Evolutionary conservation across 306 rosid genomes (phyloP).

Genomic region (Cicer yamashitae): DNA sequence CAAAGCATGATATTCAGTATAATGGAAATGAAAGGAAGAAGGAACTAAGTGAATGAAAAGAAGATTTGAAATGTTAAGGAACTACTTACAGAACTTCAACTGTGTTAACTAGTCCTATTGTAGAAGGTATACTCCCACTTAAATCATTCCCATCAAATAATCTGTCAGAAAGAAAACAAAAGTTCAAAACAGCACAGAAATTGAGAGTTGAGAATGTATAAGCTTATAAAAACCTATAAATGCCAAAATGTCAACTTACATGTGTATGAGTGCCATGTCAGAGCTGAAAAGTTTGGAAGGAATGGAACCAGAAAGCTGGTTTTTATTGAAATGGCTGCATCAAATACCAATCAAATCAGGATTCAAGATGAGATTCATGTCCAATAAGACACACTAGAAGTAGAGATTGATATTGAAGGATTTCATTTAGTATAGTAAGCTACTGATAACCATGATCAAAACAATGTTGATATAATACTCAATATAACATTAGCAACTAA

Average conservation of each 20-base stretch:
- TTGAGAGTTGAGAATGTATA: conserved; percentile 6
- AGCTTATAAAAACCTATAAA: background rate
- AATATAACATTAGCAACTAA: background rate
- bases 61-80: conserved; percentile 7
- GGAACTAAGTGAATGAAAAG: conserved; percentile 5
- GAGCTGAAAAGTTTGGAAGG: conserved; percentile 73
- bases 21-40: conserved; percentile 12
- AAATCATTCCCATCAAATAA: conserved; percentile 80
- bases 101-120: conserved; percentile 76
- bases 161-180: conserved; percentile 49
- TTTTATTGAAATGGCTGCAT: conserved; percentile 96
- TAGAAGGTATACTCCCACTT: conserved; percentile 67
- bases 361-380: no score
- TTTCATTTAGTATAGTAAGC: no score
- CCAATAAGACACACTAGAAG: no score
- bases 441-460: no score
- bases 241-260: conserved; percentile 60
- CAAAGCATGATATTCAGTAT: background rate
- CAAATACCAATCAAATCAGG: conserved; percentile 19
- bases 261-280: conserved; percentile 76
- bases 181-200: conserved; percentile 24
- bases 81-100: conserved; percentile 96
- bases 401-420: no score
- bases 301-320: conserved; percentile 82
- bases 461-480: background rate